Evolutionary conservation across 2,329 filamentous ascomycete species (phyloP).

Genomic region (Lizonia empirigonia): DNA sequence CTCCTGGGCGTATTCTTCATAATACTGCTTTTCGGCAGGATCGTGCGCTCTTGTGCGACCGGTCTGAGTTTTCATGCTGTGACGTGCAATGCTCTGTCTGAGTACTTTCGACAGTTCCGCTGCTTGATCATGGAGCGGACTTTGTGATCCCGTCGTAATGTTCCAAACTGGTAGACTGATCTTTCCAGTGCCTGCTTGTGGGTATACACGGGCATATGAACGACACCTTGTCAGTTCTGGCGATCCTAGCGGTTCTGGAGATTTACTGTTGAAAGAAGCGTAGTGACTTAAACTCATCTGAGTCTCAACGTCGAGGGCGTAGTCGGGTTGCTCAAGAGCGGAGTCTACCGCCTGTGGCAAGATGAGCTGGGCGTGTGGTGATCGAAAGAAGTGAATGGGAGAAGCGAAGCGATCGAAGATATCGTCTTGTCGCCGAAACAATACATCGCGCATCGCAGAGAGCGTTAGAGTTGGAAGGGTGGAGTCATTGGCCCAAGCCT

Average conservation of each 20-base stretch:
- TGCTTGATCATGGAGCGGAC: constrained; percentile 49
- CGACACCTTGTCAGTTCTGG: constrained; percentile 38
- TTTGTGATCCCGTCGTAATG: constrained; percentile 48
- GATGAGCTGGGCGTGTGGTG: constrained; percentile 43
- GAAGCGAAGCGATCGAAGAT: constrained; percentile 59
- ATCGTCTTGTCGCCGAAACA: constrained; percentile 52
- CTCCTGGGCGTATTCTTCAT: constrained; percentile 33
- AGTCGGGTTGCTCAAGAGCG: constrained; percentile 30
- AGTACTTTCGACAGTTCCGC: constrained; percentile 50
- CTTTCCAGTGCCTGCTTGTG: constrained; percentile 45
- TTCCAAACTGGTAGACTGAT: constrained; percentile 51
- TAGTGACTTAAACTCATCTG: constrained; percentile 40
- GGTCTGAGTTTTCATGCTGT: constrained; percentile 32
- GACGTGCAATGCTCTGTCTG: constrained; percentile 48
- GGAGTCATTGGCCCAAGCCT: constrained; percentile 30
- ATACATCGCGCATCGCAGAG: constrained; percentile 39
- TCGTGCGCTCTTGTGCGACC: constrained; percentile 34
- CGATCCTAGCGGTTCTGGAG: constrained; percentile 15
- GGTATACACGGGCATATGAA: constrained; percentile 50
- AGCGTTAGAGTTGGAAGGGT: constrained; percentile 39
- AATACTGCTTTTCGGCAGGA: constrained; percentile 34
- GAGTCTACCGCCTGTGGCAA: constrained; percentile 33
- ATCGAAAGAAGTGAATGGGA: constrained; percentile 58
- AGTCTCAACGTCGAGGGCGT: constrained; percentile 38
- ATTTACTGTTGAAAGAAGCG: constrained; percentile 24